A percentile compares a stretch with the other conserved stretches of the same genome.
phyloP scores from a whole-genome alignment of 73 alveolate species.

The Blepharisma japonicum region DNA sequence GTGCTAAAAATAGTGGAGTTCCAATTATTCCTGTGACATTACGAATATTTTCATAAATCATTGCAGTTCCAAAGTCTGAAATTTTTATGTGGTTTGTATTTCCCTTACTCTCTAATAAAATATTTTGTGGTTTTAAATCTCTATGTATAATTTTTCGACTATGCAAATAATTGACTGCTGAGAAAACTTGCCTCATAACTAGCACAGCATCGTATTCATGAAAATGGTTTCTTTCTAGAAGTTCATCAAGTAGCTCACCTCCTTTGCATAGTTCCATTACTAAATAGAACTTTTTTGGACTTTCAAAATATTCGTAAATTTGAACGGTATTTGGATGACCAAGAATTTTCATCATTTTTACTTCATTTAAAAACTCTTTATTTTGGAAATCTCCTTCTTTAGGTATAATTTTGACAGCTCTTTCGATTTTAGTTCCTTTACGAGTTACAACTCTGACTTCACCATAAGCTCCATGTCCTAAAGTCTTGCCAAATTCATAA shows the following conservation, averaged over 20 bases:
- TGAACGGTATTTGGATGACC: no score
- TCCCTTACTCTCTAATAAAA: conserved; percentile 48
- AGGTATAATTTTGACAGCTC: conserved; percentile 25
- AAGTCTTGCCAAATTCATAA: neutral
- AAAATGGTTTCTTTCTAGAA: conserved; percentile 41
- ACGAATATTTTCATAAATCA: conserved; percentile 48
- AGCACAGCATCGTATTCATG: conserved; percentile 51
- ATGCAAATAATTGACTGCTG: conserved; percentile 76
- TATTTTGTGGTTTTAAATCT: conserved; percentile 62
- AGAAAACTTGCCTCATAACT: conserved; percentile 65
- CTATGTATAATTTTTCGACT: conserved; percentile 68
- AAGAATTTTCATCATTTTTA: no score
- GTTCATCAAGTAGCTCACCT: conserved; percentile 52
- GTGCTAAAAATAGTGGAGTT: conserved; percentile 64
- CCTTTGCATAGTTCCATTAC: conserved; percentile 49
- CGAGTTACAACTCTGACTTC: neutral
- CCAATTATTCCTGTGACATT: conserved; percentile 57
- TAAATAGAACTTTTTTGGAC: neutral
- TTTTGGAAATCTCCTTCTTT: neutral
- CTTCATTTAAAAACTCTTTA: no score
- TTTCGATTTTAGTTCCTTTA: neutral
- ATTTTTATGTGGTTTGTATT: conserved; percentile 49
- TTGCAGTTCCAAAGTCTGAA: conserved; percentile 78
- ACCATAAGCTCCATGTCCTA: conserved; percentile 22
- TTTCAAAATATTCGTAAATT: no score